Percentiles rank a stretch among this genome's conserved stretches.
Conservation (phyloP, 371 early-diverging fungal genomes). For the Enteropsectra breve region DNA sequence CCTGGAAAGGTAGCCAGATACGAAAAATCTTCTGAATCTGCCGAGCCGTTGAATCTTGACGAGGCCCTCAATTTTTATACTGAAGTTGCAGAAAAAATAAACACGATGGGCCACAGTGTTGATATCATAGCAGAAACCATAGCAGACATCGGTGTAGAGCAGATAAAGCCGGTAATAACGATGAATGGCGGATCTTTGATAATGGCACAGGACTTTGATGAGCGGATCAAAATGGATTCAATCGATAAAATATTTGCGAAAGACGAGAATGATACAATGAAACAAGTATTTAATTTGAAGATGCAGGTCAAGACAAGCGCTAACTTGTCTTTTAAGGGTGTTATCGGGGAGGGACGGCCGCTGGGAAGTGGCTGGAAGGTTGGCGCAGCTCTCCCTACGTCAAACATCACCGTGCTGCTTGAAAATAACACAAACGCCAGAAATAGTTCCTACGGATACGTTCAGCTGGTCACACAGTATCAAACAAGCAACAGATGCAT, state of each 20-base stretch:
- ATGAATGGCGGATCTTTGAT: conserved; percentile 85
- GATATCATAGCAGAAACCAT: conserved; percentile 82
- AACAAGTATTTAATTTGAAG: conserved; percentile 93
- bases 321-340: conserved; percentile 46
- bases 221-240: conserved; percentile 51
- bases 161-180: conserved; percentile 84
- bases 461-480: conserved; percentile 58
- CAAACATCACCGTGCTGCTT: conserved; percentile 47
- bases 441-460: conserved; percentile 47
- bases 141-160: conserved; percentile 85
- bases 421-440: conserved; percentile 30
- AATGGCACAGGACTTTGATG: conserved; percentile 68
- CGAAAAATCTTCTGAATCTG: conserved; percentile 80
- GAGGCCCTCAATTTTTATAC: conserved; percentile 71
- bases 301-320: conserved; percentile 68
- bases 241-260: conserved; percentile 67
- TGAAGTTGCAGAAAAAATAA: conserved; percentile 71
- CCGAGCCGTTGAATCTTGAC: conserved; percentile 56
- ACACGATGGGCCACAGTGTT: conserved; percentile 70
- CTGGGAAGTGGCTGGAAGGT: conserved; percentile 42
- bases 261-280: conserved; percentile 72
- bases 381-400: conserved; percentile 40
- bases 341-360: conserved; percentile 52
- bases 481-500: conserved; percentile 46
- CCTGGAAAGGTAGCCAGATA: conserved; percentile 85